These are phyloP conservation scores for Ganoderma meredithae DNA, from an alignment of 1,284 basidiomycete species.

Conservation along the genomic window DNA sequence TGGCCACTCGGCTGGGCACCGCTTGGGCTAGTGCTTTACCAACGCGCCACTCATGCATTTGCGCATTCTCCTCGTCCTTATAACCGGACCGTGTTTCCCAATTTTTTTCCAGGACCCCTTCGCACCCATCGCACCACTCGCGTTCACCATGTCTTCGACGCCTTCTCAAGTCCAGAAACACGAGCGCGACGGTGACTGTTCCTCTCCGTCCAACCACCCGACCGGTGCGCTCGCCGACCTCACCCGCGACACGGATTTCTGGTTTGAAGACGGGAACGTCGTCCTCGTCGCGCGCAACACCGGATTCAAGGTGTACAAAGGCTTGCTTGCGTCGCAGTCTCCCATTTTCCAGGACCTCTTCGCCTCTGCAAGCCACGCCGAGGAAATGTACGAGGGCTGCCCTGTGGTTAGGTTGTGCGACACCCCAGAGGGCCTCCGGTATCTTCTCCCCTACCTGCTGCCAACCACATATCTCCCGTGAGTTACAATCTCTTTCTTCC, in stretches of 20 bases:
- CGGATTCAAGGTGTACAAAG: neutral
- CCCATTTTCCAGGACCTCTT: neutral
- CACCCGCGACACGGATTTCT: neutral
- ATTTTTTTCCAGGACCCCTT: neutral
- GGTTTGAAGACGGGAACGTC: slow-evolving; percentile 1
- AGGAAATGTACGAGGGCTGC: neutral
- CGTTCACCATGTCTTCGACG: neutral
- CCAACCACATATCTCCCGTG: neutral
- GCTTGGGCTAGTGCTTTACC: neutral
- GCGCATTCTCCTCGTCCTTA: neutral
- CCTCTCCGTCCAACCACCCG: neutral
- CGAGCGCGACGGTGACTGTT: neutral
- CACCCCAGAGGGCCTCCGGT: neutral
- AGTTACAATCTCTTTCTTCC: neutral
- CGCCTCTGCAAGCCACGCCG: neutral
- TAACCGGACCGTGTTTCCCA: neutral
- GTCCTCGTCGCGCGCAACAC: neutral
- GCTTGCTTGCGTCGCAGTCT: neutral
- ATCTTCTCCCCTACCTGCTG: neutral
- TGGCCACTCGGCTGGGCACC: neutral
- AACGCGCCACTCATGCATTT: neutral
- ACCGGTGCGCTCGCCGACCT: neutral
- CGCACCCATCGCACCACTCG: neutral
- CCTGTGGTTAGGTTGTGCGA: neutral
- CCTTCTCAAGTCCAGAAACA: neutral